Conservation (phyloP, 1,284 basidiomycete genomes). For the Fomitopsis pinicola region DNA sequence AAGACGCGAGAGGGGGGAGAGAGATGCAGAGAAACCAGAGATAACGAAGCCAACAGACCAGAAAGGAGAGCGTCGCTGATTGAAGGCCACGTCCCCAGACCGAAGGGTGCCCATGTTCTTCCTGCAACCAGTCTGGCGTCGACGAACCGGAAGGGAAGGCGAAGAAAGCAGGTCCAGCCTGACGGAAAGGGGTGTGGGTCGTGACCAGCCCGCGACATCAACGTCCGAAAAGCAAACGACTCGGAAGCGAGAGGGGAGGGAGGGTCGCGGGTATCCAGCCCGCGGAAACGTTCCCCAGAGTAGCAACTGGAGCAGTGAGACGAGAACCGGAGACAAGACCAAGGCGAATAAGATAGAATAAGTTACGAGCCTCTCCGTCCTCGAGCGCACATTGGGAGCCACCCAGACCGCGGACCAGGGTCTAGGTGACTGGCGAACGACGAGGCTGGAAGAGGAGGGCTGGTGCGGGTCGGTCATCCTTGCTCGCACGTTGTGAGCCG, state of each 20-base stretch:
- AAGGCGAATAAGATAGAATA: not conserved
- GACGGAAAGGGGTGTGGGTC: no score
- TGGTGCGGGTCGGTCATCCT: not conserved
- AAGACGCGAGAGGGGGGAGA: not conserved
- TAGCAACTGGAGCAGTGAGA: no score
- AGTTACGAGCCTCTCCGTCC: not conserved
- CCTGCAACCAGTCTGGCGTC: no score
- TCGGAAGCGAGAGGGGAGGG: no score
- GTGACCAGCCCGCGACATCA: no score
- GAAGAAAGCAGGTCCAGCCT: no score
- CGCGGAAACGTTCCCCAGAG: no score
- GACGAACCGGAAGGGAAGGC: no score
- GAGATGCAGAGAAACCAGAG: not conserved
- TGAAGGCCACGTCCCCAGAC: not conserved
- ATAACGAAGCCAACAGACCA: no score
- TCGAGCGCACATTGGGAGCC: constrained; percentile 1
- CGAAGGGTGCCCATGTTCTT: not conserved
- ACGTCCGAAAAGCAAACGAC: no score
- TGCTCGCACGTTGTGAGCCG: constrained; percentile 1
- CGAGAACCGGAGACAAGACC: not conserved
- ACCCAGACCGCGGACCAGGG: not conserved
- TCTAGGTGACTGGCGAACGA: not conserved
- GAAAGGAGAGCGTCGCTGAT: not conserved
- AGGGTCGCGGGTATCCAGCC: no score
- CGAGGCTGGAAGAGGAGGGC: not conserved